Evolutionary conservation across 2,329 filamentous ascomycete genomes (phyloP).

Genomic region (Colletotrichum agaves): DNA sequence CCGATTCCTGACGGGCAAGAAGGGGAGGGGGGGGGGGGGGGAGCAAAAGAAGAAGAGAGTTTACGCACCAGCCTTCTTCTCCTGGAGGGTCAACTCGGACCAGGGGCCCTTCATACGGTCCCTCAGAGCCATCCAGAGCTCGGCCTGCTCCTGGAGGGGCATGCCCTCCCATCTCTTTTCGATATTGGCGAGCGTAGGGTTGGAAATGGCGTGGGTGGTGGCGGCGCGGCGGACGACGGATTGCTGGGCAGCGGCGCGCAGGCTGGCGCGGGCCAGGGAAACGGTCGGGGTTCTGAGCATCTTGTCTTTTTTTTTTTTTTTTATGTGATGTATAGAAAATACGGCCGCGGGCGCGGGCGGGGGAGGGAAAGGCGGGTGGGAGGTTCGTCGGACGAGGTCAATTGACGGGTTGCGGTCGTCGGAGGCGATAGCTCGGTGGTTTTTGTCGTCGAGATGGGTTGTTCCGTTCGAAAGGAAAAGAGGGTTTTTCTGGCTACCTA

Average conservation of each 20-base stretch:
- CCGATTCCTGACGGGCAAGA: background rate
- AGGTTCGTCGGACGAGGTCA: conserved; percentile 34
- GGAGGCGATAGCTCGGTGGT: conserved; percentile 3
- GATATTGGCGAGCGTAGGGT: conserved; percentile 96
- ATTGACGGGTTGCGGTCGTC: conserved; percentile 44
- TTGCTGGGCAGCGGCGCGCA: conserved; percentile 48
- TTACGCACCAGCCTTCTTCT: conserved; percentile 98
- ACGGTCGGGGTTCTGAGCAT: conserved; percentile 68
- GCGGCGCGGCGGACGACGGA: conserved; percentile 63
- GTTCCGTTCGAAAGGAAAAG: conserved; percentile 34
- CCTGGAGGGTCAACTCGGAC: conserved; percentile 92
- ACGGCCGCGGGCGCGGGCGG: conserved; percentile 40
- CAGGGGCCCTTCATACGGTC: conserved; percentile 99
- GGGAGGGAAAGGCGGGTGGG: background rate
- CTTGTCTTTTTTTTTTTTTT: conserved; percentile 41
- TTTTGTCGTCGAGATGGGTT: conserved; percentile 15
- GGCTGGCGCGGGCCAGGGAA: conserved; percentile 62
- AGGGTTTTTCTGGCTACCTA: conserved; percentile 39
- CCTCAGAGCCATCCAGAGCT: conserved; percentile 97
- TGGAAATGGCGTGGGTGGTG: conserved; percentile 93
- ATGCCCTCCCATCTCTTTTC: conserved; percentile 99
- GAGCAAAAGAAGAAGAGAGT: conserved; percentile 20
- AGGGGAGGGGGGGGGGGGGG: background rate
- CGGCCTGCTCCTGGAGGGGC: conserved; percentile 98
- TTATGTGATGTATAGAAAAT: conserved; percentile 22